phyloP scores from a whole-genome alignment of 192 early-diverging fungal species.

The Coemansia sp. region DNA sequence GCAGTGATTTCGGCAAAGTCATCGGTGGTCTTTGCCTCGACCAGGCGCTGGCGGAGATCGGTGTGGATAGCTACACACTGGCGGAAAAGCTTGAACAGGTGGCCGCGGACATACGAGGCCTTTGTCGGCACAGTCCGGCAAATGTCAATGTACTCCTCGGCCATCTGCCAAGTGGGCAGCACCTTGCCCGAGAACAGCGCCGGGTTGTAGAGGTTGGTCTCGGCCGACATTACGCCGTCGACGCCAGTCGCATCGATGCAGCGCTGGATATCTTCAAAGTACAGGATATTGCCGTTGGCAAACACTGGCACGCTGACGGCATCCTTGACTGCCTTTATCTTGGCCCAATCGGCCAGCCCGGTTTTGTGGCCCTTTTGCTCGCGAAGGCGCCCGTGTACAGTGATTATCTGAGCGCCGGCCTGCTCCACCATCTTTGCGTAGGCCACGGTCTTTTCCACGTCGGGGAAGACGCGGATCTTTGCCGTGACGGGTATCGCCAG shows the following conservation, averaged over 20 bases:
- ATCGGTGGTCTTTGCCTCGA: conserved; percentile 52
- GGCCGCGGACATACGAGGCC: conserved; percentile 68
- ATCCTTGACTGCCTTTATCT: conserved; percentile 79
- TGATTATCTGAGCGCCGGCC: conserved; percentile 86
- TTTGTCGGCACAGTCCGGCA: conserved; percentile 60
- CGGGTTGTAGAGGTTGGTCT: conserved; percentile 83
- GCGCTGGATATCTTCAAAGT: conserved; percentile 77
- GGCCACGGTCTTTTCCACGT: conserved; percentile 80
- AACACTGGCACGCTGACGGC: conserved; percentile 85
- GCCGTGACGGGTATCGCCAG: conserved; percentile 87
- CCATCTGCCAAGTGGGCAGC: conserved; percentile 69
- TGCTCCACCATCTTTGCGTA: conserved; percentile 96
- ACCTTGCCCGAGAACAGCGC: conserved; percentile 69
- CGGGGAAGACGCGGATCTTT: conserved; percentile 90
- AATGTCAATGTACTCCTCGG: conserved; percentile 86
- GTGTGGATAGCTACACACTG: conserved; percentile 67
- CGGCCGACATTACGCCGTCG: conserved; percentile 94
- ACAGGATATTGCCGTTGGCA: conserved; percentile 98
- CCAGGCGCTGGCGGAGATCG: conserved; percentile 73
- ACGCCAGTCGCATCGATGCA: conserved; percentile 81
- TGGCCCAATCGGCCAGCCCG: conserved; percentile 92
- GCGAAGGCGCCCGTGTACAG: conserved; percentile 89
- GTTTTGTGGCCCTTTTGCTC: conserved; percentile 98
- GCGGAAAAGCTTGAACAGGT: conserved; percentile 90
- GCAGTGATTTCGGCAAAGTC: conserved; percentile 49